phyloP scores from a whole-genome alignment of 2,329 filamentous ascomycete genomes.

The Aspergillus persii region DNA sequence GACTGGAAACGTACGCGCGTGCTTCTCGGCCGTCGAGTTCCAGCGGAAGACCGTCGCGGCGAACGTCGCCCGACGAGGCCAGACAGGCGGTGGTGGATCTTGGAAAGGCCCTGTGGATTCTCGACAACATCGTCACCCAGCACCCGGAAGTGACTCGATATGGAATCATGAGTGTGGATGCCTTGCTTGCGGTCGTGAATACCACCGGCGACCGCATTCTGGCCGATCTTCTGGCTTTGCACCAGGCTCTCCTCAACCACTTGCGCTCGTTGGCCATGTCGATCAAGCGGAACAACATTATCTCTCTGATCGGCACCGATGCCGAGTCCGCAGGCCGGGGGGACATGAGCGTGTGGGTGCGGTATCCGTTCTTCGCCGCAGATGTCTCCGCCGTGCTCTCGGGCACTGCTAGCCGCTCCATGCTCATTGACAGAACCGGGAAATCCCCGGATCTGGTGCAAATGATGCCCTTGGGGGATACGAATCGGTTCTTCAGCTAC shows the following conservation, averaged over 20 bases:
- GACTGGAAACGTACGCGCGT: slow-evolving; percentile 70
- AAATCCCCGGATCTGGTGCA: slow-evolving; percentile 57
- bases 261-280: slow-evolving; percentile 74
- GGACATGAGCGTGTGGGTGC: slow-evolving; percentile 77
- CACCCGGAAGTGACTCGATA: slow-evolving; percentile 41
- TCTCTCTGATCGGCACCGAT: slow-evolving; percentile 62
- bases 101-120: slow-evolving; percentile 84
- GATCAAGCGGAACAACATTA: slow-evolving; percentile 78
- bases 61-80: slow-evolving; percentile 42
- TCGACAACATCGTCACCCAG: slow-evolving; percentile 39
- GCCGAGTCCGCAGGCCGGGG: slow-evolving; percentile 71
- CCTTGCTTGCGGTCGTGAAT: slow-evolving; percentile 40
- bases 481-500: slow-evolving; percentile 70
- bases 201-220: slow-evolving; percentile 46
- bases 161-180: slow-evolving; percentile 39
- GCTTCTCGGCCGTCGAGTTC: slow-evolving; percentile 55
- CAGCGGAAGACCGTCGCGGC: slow-evolving; percentile 48
- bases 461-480: slow-evolving; percentile 75
- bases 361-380: slow-evolving; percentile 70
- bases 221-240: slow-evolving; percentile 48
- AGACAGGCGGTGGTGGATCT: slow-evolving; percentile 84
- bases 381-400: slow-evolving; percentile 70
- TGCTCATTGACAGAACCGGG: slow-evolving; percentile 48
- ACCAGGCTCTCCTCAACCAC: slow-evolving; percentile 60
- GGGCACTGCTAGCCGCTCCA: slow-evolving; percentile 49